phyloP scores from a whole-genome alignment of 306 rosid species.

The Acmispon strigosus region DNA sequence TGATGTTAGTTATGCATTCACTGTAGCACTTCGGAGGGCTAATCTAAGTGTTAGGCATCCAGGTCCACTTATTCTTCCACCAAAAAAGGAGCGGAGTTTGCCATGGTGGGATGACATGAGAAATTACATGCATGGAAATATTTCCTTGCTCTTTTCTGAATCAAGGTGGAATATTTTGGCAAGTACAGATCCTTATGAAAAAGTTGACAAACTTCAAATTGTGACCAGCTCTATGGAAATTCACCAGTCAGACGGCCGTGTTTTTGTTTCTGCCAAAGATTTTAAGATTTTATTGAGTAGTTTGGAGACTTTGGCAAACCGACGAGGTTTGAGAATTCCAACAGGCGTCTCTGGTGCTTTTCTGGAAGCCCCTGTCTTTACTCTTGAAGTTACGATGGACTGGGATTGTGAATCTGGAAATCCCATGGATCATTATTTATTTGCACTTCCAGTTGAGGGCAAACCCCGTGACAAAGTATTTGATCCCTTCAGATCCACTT shows the following conservation, averaged over 20 bases:
- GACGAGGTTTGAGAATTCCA: constrained; percentile 73
- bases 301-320: constrained; percentile 88
- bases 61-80: constrained; percentile 49
- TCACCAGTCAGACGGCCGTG: constrained; percentile 84
- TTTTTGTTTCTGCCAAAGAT: constrained; percentile 64
- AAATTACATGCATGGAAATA: constrained; percentile 86
- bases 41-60: constrained; percentile 65
- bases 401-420: constrained; percentile 95
- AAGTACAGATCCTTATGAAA: constrained; percentile 91
- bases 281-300: constrained; percentile 77
- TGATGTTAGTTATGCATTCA: constrained; percentile 89
- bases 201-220: constrained; percentile 82
- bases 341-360: constrained; percentile 63
- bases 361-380: constrained; percentile 73
- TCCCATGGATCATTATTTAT: constrained; percentile 87
- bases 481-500: constrained; percentile 94
- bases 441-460: constrained; percentile 85
- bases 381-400: constrained; percentile 82
- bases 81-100: constrained; percentile 86
- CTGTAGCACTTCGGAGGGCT: constrained; percentile 97
- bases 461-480: constrained; percentile 66
- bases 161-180: constrained; percentile 74
- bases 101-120: constrained; percentile 99
- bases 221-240: constrained; percentile 63
- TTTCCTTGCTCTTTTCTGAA: constrained; percentile 64